phyloP scores from a whole-genome alignment of 805 yeast genomes.

The Candida boidinii region DNA sequence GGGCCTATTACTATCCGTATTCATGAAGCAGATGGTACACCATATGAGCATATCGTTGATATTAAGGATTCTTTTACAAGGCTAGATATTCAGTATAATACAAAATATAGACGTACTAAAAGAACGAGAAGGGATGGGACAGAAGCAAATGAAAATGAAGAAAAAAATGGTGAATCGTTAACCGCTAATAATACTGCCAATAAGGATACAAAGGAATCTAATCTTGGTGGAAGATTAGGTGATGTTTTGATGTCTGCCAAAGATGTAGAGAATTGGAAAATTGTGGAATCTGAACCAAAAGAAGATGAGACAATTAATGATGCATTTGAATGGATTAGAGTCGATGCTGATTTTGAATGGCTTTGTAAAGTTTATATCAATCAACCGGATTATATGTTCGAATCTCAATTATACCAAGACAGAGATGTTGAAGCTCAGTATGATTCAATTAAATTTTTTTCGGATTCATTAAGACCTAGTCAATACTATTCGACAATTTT shows the following conservation, averaged over 20 bases:
- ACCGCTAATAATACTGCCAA: no score
- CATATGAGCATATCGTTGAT: conserved; percentile 95
- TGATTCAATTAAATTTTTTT: conserved; percentile 72
- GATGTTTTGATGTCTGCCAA: conserved; percentile 56
- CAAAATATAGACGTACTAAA: conserved; percentile 79
- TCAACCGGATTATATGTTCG: conserved; percentile 93
- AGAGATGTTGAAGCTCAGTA: conserved; percentile 93
- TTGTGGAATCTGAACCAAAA: conserved; percentile 51
- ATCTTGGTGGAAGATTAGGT: conserved; percentile 54
- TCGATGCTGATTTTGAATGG: conserved; percentile 99
- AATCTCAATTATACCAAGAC: conserved; percentile 89
- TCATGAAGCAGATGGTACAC: conserved; percentile 98
- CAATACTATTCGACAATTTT: conserved; percentile 66
- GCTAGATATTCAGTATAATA: conserved; percentile 89
- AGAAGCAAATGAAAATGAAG: conserved; percentile 20
- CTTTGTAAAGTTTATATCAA: conserved; percentile 70
- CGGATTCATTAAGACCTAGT: conserved; percentile 48
- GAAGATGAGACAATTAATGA: conserved; percentile 64
- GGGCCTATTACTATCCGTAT: conserved; percentile 97
- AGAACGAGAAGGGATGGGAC: conserved; percentile 47
- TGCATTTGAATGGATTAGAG: conserved; percentile 95
- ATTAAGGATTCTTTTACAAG: conserved; percentile 78
- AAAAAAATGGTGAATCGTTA: conserved; percentile 15
- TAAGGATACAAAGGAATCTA: conserved; percentile 18
- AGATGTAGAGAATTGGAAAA: conserved; percentile 65